Conservation (phyloP, 257 asterid species). For the Plantago elongata region DNA sequence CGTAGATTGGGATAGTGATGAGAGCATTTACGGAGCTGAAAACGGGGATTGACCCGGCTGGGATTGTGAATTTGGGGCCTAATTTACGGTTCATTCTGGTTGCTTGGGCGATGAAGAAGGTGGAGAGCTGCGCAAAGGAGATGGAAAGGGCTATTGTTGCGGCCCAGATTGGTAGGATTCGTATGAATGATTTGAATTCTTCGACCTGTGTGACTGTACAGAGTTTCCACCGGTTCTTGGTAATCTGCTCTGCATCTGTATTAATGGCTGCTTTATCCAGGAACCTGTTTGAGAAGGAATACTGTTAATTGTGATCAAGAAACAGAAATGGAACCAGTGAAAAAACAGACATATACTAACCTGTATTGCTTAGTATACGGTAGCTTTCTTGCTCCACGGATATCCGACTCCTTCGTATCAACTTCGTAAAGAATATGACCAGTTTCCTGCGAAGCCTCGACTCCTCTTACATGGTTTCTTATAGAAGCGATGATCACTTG, state of each 20-base stretch:
- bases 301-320: neutral
- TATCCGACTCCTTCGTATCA: conserved; percentile 45
- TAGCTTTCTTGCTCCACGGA: conserved; percentile 59
- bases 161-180: conserved; percentile 55
- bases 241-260: neutral
- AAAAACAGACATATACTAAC: conserved; percentile 16
- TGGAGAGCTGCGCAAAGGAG: conserved; percentile 47
- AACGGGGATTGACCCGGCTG: conserved; percentile 54
- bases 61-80: conserved; percentile 43
- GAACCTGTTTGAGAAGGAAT: conserved; percentile 24
- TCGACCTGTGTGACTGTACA: conserved; percentile 65
- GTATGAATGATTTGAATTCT: conserved; percentile 47
- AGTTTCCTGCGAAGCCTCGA: conserved; percentile 14
- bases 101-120: conserved; percentile 94
- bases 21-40: conserved; percentile 68
- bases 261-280: conserved; percentile 14
- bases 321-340: neutral
- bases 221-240: conserved; percentile 38
- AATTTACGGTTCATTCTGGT: conserved; percentile 68
- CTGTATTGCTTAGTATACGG: conserved; percentile 57
- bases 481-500: conserved; percentile 58
- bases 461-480: conserved; percentile 53
- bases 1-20: conserved; percentile 62
- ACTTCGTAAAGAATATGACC: conserved; percentile 47
- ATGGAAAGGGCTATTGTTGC: conserved; percentile 12